phyloP scores from a whole-genome alignment of 371 early-diverging fungal species.

The Lichtheimia ramosa region DNA sequence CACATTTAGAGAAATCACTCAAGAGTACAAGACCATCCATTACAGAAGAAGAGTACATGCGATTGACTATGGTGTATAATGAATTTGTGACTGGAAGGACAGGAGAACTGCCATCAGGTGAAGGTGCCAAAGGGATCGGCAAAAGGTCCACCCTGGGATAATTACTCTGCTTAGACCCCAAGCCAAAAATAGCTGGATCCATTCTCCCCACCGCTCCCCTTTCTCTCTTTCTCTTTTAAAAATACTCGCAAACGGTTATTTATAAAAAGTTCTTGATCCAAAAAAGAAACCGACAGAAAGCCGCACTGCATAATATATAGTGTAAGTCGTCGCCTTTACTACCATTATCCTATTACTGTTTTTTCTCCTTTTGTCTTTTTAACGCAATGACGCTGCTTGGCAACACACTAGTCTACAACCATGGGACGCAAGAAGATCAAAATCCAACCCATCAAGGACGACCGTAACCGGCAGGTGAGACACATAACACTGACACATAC shows the following conservation, averaged over 20 bases:
- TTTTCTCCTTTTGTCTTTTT: conserved; percentile 2
- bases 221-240: background rate
- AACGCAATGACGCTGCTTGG: too few relatives aligned
- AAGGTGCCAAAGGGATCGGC: conserved; percentile 67
- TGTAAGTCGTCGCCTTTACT: conserved; percentile 8
- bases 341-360: background rate
- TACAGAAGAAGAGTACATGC: conserved; percentile 56
- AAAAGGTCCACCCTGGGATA: conserved; percentile 66
- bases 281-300: conserved; percentile 17
- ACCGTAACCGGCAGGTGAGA: conserved; percentile 88
- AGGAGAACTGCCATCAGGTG: conserved; percentile 67
- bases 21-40: conserved; percentile 65
- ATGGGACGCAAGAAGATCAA: conserved; percentile 98
- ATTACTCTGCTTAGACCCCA: background rate
- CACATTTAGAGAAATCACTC: conserved; percentile 62
- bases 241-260: conserved; percentile 13
- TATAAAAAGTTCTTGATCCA: conserved; percentile 10
- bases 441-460: conserved; percentile 92
- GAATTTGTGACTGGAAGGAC: conserved; percentile 71
- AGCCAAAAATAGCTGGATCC: background rate
- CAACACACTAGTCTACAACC: background rate
- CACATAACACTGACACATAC: background rate
- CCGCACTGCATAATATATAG: conserved; percentile 15
- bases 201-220: conserved; percentile 3
- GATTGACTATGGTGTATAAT: conserved; percentile 61